Percentiles rank a stretch among this genome's conserved stretches.
Conservation (phyloP, 768 basidiomycete genomes). For the Agaricus sinodeliciosus region DNA sequence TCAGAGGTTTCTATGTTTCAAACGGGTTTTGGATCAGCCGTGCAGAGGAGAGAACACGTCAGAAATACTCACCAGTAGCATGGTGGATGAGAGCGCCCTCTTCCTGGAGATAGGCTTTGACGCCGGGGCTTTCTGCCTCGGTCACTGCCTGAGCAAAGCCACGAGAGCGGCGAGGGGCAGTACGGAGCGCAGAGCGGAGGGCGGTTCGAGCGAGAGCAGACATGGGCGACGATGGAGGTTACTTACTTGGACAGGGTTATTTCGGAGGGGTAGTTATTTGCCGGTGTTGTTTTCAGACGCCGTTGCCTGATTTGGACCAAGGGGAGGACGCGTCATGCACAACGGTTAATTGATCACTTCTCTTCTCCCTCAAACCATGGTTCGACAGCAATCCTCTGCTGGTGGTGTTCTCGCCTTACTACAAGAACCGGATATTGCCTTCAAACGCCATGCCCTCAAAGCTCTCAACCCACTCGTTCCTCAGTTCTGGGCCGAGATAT, state of each 20-base stretch:
- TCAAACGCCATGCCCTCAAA: constrained; percentile 89
- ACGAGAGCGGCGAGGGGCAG: constrained; percentile 30
- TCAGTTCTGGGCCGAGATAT: constrained; percentile 98
- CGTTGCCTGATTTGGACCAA: constrained; percentile 13
- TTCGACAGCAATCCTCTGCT: constrained; percentile 73
- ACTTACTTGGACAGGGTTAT: constrained; percentile 20
- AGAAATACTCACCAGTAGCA: constrained; percentile 44
- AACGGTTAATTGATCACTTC: constrained; percentile 14
- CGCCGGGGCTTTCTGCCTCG: constrained; percentile 21
- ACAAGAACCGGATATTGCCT: constrained; percentile 77
- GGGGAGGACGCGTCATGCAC: constrained; percentile 40
- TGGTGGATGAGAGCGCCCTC: constrained; percentile 57
- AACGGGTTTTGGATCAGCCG: constrained; percentile 12
- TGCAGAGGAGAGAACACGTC: neutral
- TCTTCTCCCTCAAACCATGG: constrained; percentile 40
- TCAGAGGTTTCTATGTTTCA: constrained; percentile 54
- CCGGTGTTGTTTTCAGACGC: neutral
- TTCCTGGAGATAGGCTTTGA: constrained; percentile 40
- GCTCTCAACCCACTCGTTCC: constrained; percentile 79
- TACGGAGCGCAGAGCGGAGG: constrained; percentile 41
- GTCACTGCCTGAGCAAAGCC: constrained; percentile 33
- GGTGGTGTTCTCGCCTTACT: constrained; percentile 90
- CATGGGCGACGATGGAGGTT: constrained; percentile 26
- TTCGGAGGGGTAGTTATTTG: constrained; percentile 22
- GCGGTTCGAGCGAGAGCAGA: constrained; percentile 43